phyloP scores from a whole-genome alignment of 2,329 filamentous ascomycete species.

The Eurotiales sp. region DNA sequence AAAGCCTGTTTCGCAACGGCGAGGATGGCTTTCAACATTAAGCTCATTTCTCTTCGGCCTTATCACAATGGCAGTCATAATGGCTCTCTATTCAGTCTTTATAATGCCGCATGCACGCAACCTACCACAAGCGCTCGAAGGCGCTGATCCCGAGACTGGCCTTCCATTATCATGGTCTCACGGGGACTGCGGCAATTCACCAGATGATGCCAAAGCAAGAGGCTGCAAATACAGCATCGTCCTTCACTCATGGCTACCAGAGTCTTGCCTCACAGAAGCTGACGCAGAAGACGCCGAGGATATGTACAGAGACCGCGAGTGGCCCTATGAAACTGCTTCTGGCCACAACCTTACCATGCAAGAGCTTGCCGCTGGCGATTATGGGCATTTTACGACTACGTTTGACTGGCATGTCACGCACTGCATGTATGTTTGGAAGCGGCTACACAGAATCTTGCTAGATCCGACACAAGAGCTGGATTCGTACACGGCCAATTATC shows the following conservation, averaged over 20 bases:
- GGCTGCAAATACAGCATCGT: not conserved
- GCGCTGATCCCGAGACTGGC: not conserved
- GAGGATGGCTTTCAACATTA: not conserved
- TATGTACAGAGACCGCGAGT: not conserved
- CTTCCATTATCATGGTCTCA: not conserved
- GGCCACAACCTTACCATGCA: not conserved
- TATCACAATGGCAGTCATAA: not conserved
- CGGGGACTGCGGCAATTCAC: not conserved
- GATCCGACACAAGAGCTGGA: not conserved
- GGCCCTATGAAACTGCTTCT: not conserved
- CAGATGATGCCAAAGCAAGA: not conserved
- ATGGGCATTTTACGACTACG: conserved; percentile 3
- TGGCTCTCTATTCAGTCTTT: not conserved
- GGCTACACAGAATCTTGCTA: not conserved
- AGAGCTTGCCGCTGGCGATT: not conserved
- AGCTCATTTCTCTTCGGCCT: not conserved
- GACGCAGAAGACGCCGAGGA: not conserved
- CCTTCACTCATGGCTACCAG: conserved; percentile 1
- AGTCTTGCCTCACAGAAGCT: not conserved
- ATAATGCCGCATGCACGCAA: not conserved
- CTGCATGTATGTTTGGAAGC: not conserved
- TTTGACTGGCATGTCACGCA: conserved; percentile 3
- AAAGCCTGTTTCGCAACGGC: not conserved
- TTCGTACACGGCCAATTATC: conserved; percentile 2
- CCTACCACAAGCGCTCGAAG: not conserved